A percentile compares a stretch with the other conserved stretches of the same genome.
Conservation (phyloP, 768 basidiomycete species). For the Rhizopogon sp. region DNA sequence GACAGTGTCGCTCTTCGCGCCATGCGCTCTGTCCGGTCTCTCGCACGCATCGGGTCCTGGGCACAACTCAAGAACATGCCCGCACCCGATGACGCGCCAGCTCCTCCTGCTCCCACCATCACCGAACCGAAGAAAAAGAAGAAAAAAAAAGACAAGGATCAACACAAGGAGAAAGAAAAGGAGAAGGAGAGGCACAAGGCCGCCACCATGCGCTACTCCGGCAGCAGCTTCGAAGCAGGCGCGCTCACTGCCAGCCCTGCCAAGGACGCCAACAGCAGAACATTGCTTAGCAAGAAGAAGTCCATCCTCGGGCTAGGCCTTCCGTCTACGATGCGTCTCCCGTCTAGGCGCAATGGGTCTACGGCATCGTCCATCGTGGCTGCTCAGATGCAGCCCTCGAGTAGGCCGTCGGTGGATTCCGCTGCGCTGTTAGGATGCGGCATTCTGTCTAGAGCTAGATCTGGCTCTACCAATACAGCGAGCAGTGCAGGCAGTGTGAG, state of each 20-base stretch:
- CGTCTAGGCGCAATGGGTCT: conserved; percentile 29
- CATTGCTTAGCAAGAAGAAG: conserved; percentile 41
- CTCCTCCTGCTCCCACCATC: conserved; percentile 4
- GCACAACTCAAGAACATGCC: conserved; percentile 46
- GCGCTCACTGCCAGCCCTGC: conserved; percentile 36
- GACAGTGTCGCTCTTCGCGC: conserved; percentile 75
- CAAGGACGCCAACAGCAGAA: background rate
- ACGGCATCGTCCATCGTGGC: conserved; percentile 28
- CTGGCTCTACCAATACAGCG: conserved; percentile 29
- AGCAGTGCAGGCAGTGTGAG: conserved; percentile 42
- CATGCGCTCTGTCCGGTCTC: conserved; percentile 67
- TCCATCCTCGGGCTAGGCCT: conserved; percentile 59
- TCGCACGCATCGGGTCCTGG: conserved; percentile 73
- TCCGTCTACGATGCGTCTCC: conserved; percentile 50
- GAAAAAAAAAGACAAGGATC: conserved; percentile 34
- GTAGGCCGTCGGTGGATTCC: conserved; percentile 29
- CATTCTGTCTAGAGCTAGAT: conserved; percentile 28
- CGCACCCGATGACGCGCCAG: conserved; percentile 23
- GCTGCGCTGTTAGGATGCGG: conserved; percentile 23
- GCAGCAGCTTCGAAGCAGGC: conserved; percentile 69
- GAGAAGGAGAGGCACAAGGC: conserved; percentile 28
- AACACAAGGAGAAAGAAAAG: conserved; percentile 9
- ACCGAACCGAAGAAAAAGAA: conserved; percentile 29
- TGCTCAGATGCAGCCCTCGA: conserved; percentile 2
- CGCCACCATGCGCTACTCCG: conserved; percentile 41